These are phyloP conservation scores for Gloeostereum incarnatum DNA, from an alignment of 768 basidiomycete genomes.

Conservation along the genomic window DNA sequence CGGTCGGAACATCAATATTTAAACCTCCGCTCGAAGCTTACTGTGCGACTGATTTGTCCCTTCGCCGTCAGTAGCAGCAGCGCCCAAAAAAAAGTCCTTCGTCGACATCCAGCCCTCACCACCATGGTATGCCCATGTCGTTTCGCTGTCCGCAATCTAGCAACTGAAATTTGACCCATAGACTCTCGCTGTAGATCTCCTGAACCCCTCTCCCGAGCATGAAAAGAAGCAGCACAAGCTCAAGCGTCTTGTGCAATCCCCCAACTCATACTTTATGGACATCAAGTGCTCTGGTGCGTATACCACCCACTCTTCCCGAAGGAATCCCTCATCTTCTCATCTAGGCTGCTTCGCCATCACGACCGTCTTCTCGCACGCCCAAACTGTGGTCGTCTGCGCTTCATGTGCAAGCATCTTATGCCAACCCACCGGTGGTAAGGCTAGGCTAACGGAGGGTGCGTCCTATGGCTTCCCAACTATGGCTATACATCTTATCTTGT, in stretches of 20 bases:
- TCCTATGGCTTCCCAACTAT: slow-evolving; percentile 7
- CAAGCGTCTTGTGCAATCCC: slow-evolving; percentile 97
- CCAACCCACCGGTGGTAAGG: slow-evolving; percentile 98
- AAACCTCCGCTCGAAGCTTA: too few relatives aligned
- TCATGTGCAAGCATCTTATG: slow-evolving; percentile 92
- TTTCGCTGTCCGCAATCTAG: too few relatives aligned
- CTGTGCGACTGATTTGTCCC: not conserved
- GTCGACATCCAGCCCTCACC: too few relatives aligned
- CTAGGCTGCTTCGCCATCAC: slow-evolving; percentile 93
- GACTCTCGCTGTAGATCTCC: slow-evolving; percentile 96
- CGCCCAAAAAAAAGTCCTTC: not conserved
- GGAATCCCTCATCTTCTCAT: not conserved
- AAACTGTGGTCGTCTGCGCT: slow-evolving; percentile 91
- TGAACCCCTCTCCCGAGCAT: slow-evolving; percentile 85
- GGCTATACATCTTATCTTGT: slow-evolving; percentile 5
- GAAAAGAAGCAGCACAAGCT: slow-evolving; percentile 95
- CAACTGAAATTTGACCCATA: slow-evolving; percentile 21
- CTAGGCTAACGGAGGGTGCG: slow-evolving; percentile 94
- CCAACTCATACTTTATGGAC: slow-evolving; percentile 99
- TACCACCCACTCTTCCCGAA: not conserved
- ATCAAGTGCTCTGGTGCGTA: slow-evolving; percentile 93
- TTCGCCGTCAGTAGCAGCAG: not conserved
- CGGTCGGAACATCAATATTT: too few relatives aligned
- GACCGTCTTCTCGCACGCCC: slow-evolving; percentile 98
- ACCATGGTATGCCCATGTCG: too few relatives aligned